A percentile compares a stretch with the other conserved stretches of the same genome.
phyloP scores from a whole-genome alignment of 805 yeast species.

The Kodamaea neixiangensis region DNA sequence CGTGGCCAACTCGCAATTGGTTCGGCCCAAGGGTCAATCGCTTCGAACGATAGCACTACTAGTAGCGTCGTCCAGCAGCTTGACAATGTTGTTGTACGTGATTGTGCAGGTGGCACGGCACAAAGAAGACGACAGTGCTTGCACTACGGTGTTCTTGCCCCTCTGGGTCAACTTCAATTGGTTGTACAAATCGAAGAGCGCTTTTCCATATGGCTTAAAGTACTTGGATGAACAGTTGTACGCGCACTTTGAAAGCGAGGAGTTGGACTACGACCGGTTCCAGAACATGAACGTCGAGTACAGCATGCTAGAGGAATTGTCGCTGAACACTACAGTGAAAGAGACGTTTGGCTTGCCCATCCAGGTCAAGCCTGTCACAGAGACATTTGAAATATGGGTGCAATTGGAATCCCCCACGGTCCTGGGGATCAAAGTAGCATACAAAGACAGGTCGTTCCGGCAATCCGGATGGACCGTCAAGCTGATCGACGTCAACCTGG shows the following conservation, averaged over 20 bases:
- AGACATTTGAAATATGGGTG: conserved; percentile 29
- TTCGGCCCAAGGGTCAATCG: conserved; percentile 17
- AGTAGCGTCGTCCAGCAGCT: conserved; percentile 22
- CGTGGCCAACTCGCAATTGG: conserved; percentile 9
- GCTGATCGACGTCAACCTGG: conserved; percentile 23
- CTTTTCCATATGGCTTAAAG: conserved; percentile 28
- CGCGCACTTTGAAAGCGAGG: conserved; percentile 15
- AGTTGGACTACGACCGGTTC: conserved; percentile 14
- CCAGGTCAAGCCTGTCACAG: conserved; percentile 13
- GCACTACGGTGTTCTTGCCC: conserved; percentile 22
- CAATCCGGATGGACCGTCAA: conserved; percentile 28
- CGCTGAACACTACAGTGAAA: conserved; percentile 22
- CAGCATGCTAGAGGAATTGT: conserved; percentile 28
- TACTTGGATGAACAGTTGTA: conserved; percentile 27
- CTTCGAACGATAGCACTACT: conserved; percentile 23
- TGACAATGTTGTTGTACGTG: conserved; percentile 27
- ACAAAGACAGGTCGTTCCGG: conserved; percentile 5
- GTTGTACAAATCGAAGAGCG: conserved; percentile 22
- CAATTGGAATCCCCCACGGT: conserved; percentile 30
- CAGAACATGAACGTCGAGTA: conserved; percentile 27
- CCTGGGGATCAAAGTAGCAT: conserved; percentile 28
- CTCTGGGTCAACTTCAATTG: conserved; percentile 31
- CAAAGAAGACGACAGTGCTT: conserved; percentile 6
- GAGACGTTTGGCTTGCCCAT: conserved; percentile 34
- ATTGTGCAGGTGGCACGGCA: conserved; percentile 18